phyloP scores from a whole-genome alignment of 225 moss, liverwort and hornwort species.

The Antitrichia curtipendula region DNA sequence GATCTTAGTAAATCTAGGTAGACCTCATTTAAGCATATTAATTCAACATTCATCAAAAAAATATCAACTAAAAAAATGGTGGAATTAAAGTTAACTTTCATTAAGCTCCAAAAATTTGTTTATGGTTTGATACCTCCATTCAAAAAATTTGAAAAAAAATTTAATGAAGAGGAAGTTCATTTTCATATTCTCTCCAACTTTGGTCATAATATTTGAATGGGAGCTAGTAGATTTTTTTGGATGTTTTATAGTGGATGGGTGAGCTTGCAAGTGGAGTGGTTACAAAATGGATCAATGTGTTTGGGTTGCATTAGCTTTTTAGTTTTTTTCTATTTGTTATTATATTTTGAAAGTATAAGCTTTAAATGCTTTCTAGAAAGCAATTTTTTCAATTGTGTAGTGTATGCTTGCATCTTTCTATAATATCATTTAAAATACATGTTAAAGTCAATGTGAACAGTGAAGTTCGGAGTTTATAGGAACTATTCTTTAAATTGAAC shows the following conservation, averaged over 20 bases:
- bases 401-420: not conserved
- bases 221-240: too few relatives aligned
- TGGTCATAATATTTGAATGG: not conserved
- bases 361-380: not conserved
- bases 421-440: too few relatives aligned
- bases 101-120: not conserved
- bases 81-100: not conserved
- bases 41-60: not conserved
- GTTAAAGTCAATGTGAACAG: not conserved
- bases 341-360: not conserved
- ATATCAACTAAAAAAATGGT: not conserved
- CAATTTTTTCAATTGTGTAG: not conserved
- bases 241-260: not conserved
- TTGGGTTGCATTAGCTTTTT: not conserved
- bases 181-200: not conserved
- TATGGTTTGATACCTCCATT: not conserved
- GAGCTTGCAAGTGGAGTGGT: not conserved
- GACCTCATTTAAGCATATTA: not conserved
- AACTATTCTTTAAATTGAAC: not conserved
- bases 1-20: not conserved
- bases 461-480: not conserved
- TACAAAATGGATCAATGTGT: not conserved
- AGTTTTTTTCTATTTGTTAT: not conserved
- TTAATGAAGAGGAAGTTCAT: too few relatives aligned
- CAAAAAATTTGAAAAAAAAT: not conserved